Conservation (phyloP, 2,329 filamentous ascomycete species). For the Diaporthe australafricana region DNA sequence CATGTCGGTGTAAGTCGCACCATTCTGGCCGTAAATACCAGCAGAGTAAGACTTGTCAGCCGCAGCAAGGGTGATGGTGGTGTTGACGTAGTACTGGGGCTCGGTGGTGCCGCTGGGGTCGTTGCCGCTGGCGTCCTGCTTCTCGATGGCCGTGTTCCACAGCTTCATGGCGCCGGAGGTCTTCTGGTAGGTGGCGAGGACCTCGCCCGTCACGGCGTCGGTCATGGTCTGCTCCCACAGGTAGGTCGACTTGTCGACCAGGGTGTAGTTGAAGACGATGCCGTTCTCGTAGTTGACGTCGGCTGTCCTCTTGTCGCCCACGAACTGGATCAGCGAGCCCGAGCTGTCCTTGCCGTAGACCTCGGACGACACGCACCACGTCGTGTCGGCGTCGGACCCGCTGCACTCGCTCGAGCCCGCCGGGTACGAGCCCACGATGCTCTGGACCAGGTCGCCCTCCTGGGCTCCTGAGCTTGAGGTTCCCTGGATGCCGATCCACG, state of each 20-base stretch:
- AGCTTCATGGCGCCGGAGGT: slow-evolving; percentile 41
- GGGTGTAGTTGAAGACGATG: slow-evolving; percentile 43
- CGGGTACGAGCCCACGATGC: slow-evolving; percentile 40
- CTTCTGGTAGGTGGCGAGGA: slow-evolving; percentile 40
- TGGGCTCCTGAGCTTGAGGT: slow-evolving; percentile 14
- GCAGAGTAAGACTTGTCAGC: slow-evolving; percentile 26
- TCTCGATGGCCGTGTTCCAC: slow-evolving; percentile 40
- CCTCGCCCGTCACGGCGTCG: slow-evolving; percentile 39
- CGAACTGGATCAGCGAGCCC: slow-evolving; percentile 39
- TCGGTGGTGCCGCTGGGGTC: slow-evolving; percentile 33
- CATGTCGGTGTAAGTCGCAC: slow-evolving; percentile 6
- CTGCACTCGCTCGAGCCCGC: slow-evolving; percentile 41
- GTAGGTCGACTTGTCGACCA: slow-evolving; percentile 40
- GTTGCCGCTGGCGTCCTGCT: slow-evolving; percentile 27
- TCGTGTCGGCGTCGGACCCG: slow-evolving; percentile 39
- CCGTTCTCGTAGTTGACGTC: slow-evolving; percentile 41
- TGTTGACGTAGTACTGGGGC: slow-evolving; percentile 36
- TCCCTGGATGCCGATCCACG: slow-evolving; percentile 44
- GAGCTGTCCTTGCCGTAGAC: slow-evolving; percentile 40
- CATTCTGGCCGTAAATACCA: slow-evolving; percentile 20
- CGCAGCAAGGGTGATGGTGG: slow-evolving; percentile 33
- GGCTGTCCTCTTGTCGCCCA: slow-evolving; percentile 40
- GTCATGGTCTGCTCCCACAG: slow-evolving; percentile 42
- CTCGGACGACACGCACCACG: slow-evolving; percentile 44
- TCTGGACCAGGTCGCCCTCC: slow-evolving; percentile 42